Percentiles rank a stretch among this genome's conserved stretches.
phyloP scores from a whole-genome alignment of 1,139 yeast genomes.

The Spathaspora sp. region DNA sequence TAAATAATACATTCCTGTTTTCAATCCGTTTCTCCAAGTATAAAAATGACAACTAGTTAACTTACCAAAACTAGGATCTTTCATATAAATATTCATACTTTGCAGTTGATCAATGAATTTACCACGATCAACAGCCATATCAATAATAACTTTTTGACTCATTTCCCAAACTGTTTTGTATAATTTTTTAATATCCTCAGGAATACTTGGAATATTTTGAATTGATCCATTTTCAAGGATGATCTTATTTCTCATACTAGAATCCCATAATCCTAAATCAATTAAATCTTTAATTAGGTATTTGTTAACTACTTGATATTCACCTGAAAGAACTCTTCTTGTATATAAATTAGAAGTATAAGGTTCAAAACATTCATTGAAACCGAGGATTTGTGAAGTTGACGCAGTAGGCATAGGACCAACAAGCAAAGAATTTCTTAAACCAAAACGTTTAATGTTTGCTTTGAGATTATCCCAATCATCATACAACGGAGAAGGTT shows the following conservation, averaged over 20 bases:
- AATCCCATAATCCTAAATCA: slow-evolving; percentile 81
- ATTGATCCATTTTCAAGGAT: slow-evolving; percentile 84
- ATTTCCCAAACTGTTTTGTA: slow-evolving; percentile 98
- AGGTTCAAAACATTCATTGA: slow-evolving; percentile 91
- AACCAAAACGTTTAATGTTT: slow-evolving; percentile 59
- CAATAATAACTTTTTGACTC: slow-evolving; percentile 82
- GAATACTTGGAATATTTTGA: slow-evolving; percentile 73
- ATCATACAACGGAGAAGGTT: slow-evolving; percentile 66
- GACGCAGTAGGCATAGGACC: slow-evolving; percentile 98
- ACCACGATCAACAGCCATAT: slow-evolving; percentile 94
- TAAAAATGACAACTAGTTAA: slow-evolving; percentile 97
- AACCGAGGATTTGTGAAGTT: slow-evolving; percentile 86
- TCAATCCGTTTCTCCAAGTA: slow-evolving; percentile 95
- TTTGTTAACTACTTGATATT: slow-evolving; percentile 85
- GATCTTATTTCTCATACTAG: slow-evolving; percentile 76
- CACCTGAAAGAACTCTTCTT: slow-evolving; percentile 85
- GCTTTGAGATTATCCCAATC: slow-evolving; percentile 74
- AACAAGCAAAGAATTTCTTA: slow-evolving; percentile 78
- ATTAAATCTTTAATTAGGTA: slow-evolving; percentile 78
- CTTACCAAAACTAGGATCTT: slow-evolving; percentile 88
- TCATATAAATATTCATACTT: slow-evolving; percentile 82
- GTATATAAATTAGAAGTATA: slow-evolving; percentile 85
- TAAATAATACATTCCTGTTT: slow-evolving; percentile 97
- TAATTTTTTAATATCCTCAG: slow-evolving; percentile 70
- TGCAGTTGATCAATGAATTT: slow-evolving; percentile 95